Conservation (phyloP, 441 rosid genomes). For the Gossypium schwendimanii region DNA sequence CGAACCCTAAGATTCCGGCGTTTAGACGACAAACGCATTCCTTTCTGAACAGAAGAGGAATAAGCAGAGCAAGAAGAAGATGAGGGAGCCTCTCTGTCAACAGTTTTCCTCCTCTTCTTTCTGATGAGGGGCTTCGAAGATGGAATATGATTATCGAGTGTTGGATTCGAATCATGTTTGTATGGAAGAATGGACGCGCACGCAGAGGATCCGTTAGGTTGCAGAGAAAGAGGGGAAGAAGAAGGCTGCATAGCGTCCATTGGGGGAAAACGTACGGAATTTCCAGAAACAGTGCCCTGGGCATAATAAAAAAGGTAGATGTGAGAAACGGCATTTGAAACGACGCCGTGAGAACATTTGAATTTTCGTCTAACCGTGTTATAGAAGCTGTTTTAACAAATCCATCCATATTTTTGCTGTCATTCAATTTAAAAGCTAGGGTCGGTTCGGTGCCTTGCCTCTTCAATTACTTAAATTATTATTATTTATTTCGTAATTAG, state of each 20-base stretch:
- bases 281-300: not conserved
- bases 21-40: conserved; percentile 25
- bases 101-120: conserved; percentile 26
- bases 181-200: conserved; percentile 5
- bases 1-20: conserved; percentile 38
- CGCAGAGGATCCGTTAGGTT: not conserved
- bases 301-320: not conserved
- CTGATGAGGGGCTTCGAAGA: not conserved
- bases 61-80: conserved; percentile 32
- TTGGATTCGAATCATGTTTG: conserved; percentile 16
- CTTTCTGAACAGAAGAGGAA: conserved; percentile 25
- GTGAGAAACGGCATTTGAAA: not conserved
- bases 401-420: too few relatives aligned
- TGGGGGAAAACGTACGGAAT: too few relatives aligned
- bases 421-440: too few relatives aligned
- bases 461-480: too few relatives aligned
- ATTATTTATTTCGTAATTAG: too few relatives aligned
- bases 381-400: too few relatives aligned
- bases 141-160: conserved; percentile 1
- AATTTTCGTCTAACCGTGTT: too few relatives aligned
- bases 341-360: not conserved
- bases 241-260: conserved; percentile 15
- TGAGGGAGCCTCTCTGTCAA: conserved; percentile 20
- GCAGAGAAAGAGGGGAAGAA: conserved; percentile 13
- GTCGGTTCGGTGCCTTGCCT: too few relatives aligned